Evolutionary conservation across 2,329 filamentous ascomycete genomes (phyloP).

Genomic region (Ascocoryne sarcoides): DNA sequence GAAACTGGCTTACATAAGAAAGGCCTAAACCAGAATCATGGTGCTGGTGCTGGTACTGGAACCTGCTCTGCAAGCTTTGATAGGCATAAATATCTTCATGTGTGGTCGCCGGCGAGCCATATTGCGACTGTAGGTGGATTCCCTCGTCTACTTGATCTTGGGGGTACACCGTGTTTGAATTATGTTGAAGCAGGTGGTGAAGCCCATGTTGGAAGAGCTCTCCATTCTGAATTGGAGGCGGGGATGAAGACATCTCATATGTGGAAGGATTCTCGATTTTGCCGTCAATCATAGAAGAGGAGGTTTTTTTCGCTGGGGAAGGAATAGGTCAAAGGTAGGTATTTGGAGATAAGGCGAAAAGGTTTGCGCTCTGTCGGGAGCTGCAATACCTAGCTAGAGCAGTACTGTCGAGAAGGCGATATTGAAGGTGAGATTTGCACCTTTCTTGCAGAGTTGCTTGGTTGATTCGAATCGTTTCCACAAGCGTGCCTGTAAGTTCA

Average conservation of each 20-base stretch:
- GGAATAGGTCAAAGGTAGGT: neutral
- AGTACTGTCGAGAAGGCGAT: neutral
- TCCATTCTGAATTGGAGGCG: conserved; percentile 34
- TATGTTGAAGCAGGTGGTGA: conserved; percentile 37
- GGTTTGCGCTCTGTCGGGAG: neutral
- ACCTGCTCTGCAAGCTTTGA: conserved; percentile 16
- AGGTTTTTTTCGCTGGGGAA: neutral
- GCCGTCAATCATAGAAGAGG: neutral
- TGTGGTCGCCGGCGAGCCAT: conserved; percentile 20
- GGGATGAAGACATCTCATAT: conserved; percentile 20
- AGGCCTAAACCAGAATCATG: conserved; percentile 19
- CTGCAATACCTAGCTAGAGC: neutral
- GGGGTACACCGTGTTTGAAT: conserved; percentile 27
- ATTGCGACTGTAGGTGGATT: conserved; percentile 20
- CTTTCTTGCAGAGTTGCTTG: neutral
- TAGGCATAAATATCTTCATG: conserved; percentile 16
- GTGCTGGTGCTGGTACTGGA: conserved; percentile 22
- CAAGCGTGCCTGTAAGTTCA: no score
- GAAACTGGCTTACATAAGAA: conserved; percentile 21
- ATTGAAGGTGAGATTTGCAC: neutral
- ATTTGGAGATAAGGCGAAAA: neutral
- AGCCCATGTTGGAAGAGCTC: conserved; percentile 35
- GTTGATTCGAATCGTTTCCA: no score
- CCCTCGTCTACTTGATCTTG: conserved; percentile 21
- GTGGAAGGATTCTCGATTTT: conserved; percentile 2